These are phyloP conservation scores for Pachyrhizus erosus DNA, from an alignment of 306 rosid species.

Conservation along the genomic window DNA sequence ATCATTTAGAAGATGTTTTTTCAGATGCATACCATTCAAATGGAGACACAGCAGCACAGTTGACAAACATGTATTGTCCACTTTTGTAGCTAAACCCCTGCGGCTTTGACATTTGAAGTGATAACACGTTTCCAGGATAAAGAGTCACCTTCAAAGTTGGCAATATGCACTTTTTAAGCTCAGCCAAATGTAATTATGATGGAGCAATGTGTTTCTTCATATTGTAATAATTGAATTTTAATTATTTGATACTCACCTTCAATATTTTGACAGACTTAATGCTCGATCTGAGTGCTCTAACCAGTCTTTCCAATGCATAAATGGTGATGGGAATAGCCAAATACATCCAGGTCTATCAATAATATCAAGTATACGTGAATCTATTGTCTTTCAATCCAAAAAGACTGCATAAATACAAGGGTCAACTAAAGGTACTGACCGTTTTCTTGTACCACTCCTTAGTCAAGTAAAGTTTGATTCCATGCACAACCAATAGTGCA, in stretches of 20 bases:
- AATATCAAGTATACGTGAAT: conserved; percentile 3
- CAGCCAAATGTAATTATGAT: background rate
- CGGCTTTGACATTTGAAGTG: conserved; percentile 70
- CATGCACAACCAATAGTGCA: conserved; percentile 64
- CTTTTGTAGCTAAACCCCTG: conserved; percentile 63
- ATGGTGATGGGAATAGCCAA: conserved; percentile 59
- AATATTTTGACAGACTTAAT: conserved; percentile 52
- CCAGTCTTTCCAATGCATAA: conserved; percentile 53
- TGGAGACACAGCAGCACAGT: conserved; percentile 67
- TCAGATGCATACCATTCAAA: conserved; percentile 60
- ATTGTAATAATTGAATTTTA: background rate
- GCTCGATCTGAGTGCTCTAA: conserved; percentile 61
- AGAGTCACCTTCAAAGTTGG: conserved; percentile 62
- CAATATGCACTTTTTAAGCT: conserved; percentile 15
- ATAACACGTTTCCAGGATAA: conserved; percentile 69
- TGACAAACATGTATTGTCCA: conserved; percentile 73
- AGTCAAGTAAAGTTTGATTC: conserved; percentile 58
- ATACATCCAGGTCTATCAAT: conserved; percentile 63
- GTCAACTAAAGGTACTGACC: conserved; percentile 52
- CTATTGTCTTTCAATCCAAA: conserved; percentile 27
- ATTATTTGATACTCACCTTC: conserved; percentile 40
- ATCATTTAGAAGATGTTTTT: conserved; percentile 23
- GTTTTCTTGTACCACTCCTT: conserved; percentile 71
- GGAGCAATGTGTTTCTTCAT: background rate
- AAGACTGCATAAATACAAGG: background rate